Evolutionary conservation across 2,329 filamentous ascomycete genomes (phyloP).

Genomic region (Trichophyton mentagrophytes): DNA sequence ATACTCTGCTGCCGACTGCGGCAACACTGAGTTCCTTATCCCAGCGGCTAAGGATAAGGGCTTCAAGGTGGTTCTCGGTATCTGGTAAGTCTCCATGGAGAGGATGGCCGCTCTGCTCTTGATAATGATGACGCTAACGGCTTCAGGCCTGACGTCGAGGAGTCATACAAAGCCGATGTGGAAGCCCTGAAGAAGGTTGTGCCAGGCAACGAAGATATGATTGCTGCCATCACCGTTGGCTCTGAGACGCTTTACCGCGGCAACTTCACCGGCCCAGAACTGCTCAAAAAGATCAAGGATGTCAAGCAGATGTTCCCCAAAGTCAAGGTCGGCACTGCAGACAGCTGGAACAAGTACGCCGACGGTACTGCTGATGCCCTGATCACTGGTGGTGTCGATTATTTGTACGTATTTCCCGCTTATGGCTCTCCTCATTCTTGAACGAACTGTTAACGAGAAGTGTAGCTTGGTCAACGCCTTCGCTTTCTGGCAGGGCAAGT

Average conservation of each 20-base stretch:
- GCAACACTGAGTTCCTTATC: conserved; percentile 49
- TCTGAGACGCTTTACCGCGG: conserved; percentile 59
- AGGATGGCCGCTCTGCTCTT: not conserved
- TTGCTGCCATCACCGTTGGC: conserved; percentile 58
- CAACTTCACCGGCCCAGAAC: conserved; percentile 49
- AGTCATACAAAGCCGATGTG: conserved; percentile 50
- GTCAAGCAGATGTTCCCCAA: conserved; percentile 45
- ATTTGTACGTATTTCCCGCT: conserved; percentile 34
- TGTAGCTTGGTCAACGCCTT: conserved; percentile 53
- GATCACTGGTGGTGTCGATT: conserved; percentile 46
- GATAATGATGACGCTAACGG: not conserved
- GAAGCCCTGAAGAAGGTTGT: conserved; percentile 39
- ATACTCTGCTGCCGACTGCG: conserved; percentile 55
- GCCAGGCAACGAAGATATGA: conserved; percentile 40
- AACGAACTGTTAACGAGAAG: not conserved
- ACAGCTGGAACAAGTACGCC: conserved; percentile 60
- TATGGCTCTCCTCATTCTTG: not conserved
- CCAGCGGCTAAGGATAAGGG: conserved; percentile 52
- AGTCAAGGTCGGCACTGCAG: conserved; percentile 53
- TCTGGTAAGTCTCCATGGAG: conserved; percentile 42
- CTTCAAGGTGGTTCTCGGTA: conserved; percentile 56
- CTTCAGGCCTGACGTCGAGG: conserved; percentile 47
- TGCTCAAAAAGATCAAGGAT: conserved; percentile 49
- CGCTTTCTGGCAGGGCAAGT: conserved; percentile 57
- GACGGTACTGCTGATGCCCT: conserved; percentile 56